Conservation (phyloP, 176 grass and related monocot species). For the Saccharum spontaneum region DNA sequence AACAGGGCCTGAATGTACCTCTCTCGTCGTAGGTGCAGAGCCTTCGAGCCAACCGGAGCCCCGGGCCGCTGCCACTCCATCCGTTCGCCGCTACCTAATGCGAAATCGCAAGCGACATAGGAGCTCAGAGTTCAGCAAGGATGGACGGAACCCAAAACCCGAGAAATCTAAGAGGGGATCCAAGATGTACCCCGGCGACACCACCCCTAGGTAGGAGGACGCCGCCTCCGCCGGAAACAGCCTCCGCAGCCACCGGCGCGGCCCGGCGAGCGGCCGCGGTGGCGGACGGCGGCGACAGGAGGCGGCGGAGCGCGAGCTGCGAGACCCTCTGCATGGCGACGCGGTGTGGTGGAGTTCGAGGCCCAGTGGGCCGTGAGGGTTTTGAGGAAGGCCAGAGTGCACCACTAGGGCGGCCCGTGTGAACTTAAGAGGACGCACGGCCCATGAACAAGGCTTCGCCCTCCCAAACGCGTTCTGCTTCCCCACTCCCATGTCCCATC, state of each 20-base stretch:
- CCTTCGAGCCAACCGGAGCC: constrained; percentile 33
- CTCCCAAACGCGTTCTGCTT: not conserved
- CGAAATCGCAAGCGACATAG: constrained; percentile 24
- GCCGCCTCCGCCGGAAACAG: not conserved
- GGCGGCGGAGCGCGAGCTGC: constrained; percentile 42
- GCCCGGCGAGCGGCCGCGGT: constrained; percentile 18
- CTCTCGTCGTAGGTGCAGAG: constrained; percentile 55
- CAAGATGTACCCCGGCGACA: not conserved
- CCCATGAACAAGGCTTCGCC: not conserved
- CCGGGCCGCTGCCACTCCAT: constrained; percentile 25
- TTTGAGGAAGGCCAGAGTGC: not conserved
- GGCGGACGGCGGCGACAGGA: constrained; percentile 27
- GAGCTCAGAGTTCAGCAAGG: constrained; percentile 6
- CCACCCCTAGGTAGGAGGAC: not conserved
- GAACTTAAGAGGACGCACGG: not conserved
- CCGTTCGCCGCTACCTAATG: constrained; percentile 23
- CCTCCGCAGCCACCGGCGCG: not conserved
- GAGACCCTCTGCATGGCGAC: constrained; percentile 44
- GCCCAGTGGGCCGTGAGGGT: constrained; percentile 24
- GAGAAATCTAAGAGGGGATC: not conserved
- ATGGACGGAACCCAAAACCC: constrained; percentile 15
- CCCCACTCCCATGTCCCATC: not conserved
- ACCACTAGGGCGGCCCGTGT: too few species aligned
- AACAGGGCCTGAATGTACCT: constrained; percentile 23
- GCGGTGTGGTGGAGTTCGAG: not conserved